These are phyloP conservation scores for Thraustotheca clavata DNA, from an alignment of 352 stramenopile species.

Conservation along the genomic window DNA sequence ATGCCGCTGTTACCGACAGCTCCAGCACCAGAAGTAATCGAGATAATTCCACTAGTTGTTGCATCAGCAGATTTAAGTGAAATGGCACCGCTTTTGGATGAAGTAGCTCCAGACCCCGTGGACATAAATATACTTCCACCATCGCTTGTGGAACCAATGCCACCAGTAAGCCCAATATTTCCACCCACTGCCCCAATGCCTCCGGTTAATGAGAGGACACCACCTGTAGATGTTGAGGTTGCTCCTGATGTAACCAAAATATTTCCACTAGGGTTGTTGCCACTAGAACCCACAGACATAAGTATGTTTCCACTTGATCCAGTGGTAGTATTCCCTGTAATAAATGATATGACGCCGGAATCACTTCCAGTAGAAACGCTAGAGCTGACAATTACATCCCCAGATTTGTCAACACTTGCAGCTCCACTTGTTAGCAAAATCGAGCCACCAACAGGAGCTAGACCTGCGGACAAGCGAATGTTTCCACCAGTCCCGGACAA, in stretches of 20 bases:
- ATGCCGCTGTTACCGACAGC: conserved; percentile 45
- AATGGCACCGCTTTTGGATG: conserved; percentile 26
- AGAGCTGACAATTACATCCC: neutral
- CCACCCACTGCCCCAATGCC: conserved; percentile 34
- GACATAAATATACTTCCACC: conserved; percentile 27
- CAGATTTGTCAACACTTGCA: neutral
- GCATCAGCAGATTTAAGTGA: conserved; percentile 7
- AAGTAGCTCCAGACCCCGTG: conserved; percentile 24
- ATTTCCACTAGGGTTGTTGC: conserved; percentile 26
- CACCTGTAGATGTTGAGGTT: neutral
- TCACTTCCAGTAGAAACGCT: neutral
- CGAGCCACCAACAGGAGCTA: neutral
- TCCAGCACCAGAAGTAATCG: conserved; percentile 38
- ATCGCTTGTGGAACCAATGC: conserved; percentile 29
- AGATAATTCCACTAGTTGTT: conserved; percentile 44
- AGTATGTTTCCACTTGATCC: neutral
- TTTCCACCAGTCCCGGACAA: conserved; percentile 31
- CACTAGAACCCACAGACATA: conserved; percentile 22
- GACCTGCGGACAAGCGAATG: conserved; percentile 22
- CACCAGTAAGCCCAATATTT: conserved; percentile 57
- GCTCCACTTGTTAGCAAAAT: neutral
- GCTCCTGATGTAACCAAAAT: conserved; percentile 20
- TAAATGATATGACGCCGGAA: neutral
- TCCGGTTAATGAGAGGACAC: neutral
- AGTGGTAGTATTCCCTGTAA: neutral